Percentiles rank a stretch among this genome's conserved stretches.
These are phyloP conservation scores for Chernovozyma aurita DNA, from an alignment of 1,139 yeast genomes.

Conservation along the genomic window DNA sequence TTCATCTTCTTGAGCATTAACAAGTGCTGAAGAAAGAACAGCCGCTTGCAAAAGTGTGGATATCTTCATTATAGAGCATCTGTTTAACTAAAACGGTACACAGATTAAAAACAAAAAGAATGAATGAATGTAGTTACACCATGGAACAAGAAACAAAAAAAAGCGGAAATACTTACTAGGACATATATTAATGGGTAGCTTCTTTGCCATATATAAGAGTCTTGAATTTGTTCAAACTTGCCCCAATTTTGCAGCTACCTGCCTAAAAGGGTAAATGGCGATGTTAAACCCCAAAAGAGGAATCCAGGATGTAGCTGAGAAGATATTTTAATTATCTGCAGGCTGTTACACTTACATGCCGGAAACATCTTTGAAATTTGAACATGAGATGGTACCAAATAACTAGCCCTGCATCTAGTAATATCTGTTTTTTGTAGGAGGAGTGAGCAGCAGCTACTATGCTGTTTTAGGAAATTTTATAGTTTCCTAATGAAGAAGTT, in stretches of 20 bases:
- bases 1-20: slow-evolving; percentile 5
- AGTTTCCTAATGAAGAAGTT: neutral
- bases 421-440: no score
- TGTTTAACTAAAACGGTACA: neutral
- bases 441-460: no score
- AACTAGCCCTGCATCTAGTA: no score
- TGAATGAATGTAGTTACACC: slow-evolving; percentile 4
- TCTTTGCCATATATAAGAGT: slow-evolving; percentile 3
- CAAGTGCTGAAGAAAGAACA: slow-evolving; percentile 6
- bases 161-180: slow-evolving; percentile 1
- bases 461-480: neutral
- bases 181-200: neutral
- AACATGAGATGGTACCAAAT: no score
- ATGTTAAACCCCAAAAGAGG: neutral
- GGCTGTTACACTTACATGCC: neutral
- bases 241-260: slow-evolving; percentile 6
- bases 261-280: slow-evolving; percentile 2
- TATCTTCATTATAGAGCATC: slow-evolving; percentile 6
- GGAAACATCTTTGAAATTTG: no score
- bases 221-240: neutral
- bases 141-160: neutral
- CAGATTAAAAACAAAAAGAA: neutral
- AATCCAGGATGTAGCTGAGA: no score
- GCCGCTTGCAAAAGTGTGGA: slow-evolving; percentile 6
- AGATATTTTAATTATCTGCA: no score